These are phyloP conservation scores for Puccinia sorghi DNA, from an alignment of 1,284 basidiomycete genomes.

Conservation along the genomic window DNA sequence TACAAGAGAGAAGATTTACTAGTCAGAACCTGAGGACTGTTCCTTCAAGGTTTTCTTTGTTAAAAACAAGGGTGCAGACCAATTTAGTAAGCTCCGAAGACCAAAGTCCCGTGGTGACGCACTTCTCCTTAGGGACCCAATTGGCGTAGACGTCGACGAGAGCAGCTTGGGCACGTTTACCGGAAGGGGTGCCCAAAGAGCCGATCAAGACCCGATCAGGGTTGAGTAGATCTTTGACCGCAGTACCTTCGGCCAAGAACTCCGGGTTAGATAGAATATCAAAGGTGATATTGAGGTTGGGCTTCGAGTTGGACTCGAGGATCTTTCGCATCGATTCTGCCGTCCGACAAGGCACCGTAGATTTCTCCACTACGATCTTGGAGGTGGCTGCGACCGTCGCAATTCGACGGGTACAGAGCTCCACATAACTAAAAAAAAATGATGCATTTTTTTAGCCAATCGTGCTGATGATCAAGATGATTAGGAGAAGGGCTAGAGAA, in stretches of 20 bases:
- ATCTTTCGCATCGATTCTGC: slow-evolving; percentile 99
- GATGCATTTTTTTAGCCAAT: neutral
- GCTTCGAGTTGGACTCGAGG: slow-evolving; percentile 93
- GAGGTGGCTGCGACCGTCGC: slow-evolving; percentile 83
- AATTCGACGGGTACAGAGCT: slow-evolving; percentile 92
- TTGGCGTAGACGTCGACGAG: slow-evolving; percentile 83
- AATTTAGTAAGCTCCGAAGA: slow-evolving; percentile 97
- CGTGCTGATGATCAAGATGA: too few relatives aligned
- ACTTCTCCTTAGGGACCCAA: slow-evolving; percentile 84
- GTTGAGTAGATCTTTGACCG: slow-evolving; percentile 79
- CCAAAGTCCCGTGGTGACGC: slow-evolving; percentile 96
- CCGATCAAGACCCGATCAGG: slow-evolving; percentile 98
- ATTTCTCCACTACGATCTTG: slow-evolving; percentile 99
- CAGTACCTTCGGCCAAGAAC: slow-evolving; percentile 97
- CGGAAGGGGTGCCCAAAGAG: slow-evolving; percentile 82
- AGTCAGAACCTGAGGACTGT: too few relatives aligned
- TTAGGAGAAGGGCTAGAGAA: too few relatives aligned
- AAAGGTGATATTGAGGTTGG: slow-evolving; percentile 72
- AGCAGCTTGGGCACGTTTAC: slow-evolving; percentile 74
- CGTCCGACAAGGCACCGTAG: slow-evolving; percentile 96
- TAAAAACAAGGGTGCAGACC: slow-evolving; percentile 54
- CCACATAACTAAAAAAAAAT: slow-evolving; percentile 73
- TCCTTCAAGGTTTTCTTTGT: too few relatives aligned
- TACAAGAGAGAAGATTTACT: too few relatives aligned
- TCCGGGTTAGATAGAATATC: slow-evolving; percentile 99